Base-by-base conservation (phyloP, 306 rosid species). In the Begonia peltatifolia region DNA sequence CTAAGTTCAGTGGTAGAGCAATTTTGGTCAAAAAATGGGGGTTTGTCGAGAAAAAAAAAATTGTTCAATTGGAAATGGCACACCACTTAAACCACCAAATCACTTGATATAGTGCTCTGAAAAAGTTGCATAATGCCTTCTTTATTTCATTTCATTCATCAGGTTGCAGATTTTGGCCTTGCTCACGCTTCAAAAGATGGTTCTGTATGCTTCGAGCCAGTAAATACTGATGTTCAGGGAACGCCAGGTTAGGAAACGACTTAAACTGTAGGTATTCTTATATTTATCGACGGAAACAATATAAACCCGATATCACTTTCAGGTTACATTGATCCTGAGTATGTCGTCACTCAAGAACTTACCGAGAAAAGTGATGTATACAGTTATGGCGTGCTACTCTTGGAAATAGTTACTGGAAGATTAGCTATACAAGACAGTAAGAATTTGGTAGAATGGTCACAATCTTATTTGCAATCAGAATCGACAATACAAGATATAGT, bases 281-380 rank as follows among this genome's bases (percentile, higher is more conserved):
- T 5, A 30, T 30, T 30, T 30, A 30, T 30, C 8, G 38, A 30
- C 38, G 1, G 9, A 30, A 30, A 30, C 8, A 9, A 4, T 30
- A 30, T 30, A 30, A 30, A 30, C 38, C 38, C 38, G 9, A 30
- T 41, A 47, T 64, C 58, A 67, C 54, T 57, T 76, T 61, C 84
- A 92, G 99, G 99, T 70, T 92, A 92, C 55, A 92, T 92, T 92
- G 99, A 92, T 74, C 99, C 99, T 0, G 96, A 92, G 59, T 92
- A 92, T 51, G 78, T 86, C 16, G 77, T 86, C 73, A 86, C 96
- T 50, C 99, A 83, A 77, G 94, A 92, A 67, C 84, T 92, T 70
- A 83, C 99, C 0, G 88, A 83, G 78, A 92, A 92, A 75, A 92
- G 99, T 6, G 99, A 92, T 54, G 64, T 83, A 47, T 86, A 92